These are phyloP conservation scores for Lanmaoa rubissima DNA, from an alignment of 768 basidiomycete genomes.

Conservation along the genomic window DNA sequence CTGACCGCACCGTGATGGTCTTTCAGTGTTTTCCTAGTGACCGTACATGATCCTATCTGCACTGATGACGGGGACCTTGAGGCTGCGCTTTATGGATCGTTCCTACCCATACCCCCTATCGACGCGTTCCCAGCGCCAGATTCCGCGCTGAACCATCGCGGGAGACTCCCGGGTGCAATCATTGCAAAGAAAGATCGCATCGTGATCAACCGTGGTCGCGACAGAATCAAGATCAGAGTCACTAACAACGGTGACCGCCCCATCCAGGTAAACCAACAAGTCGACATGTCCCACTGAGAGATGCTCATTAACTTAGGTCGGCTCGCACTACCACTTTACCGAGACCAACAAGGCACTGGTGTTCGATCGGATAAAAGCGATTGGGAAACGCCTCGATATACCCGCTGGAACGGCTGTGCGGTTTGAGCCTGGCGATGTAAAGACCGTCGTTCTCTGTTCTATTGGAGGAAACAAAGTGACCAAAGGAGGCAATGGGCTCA, in stretches of 20 bases:
- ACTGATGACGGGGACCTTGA: conserved; percentile 74
- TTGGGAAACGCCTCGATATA: conserved; percentile 88
- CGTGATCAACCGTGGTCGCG: conserved; percentile 70
- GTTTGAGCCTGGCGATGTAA: conserved; percentile 91
- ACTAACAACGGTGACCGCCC: conserved; percentile 93
- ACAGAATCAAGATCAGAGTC: conserved; percentile 69
- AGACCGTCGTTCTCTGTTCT: conserved; percentile 77
- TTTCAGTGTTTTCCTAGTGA: conserved; percentile 81
- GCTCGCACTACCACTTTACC: conserved; percentile 93
- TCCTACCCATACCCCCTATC: conserved; percentile 75
- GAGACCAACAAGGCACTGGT: conserved; percentile 80
- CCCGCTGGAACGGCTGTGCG: conserved; percentile 93
- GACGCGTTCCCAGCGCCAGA: conserved; percentile 61
- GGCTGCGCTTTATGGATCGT: conserved; percentile 92
- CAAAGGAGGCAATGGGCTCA: conserved; percentile 76
- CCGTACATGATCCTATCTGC: conserved; percentile 93
- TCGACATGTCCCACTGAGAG: not conserved
- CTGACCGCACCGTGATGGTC: not conserved
- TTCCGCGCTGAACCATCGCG: conserved; percentile 46
- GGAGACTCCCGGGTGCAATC: conserved; percentile 72
- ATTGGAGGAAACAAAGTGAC: conserved; percentile 73
- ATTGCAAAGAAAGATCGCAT: conserved; percentile 65
- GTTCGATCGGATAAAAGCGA: conserved; percentile 81
- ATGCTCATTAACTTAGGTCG: conserved; percentile 51
- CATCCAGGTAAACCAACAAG: conserved; percentile 62